These are phyloP conservation scores for Colletotrichum sp. DNA, from an alignment of 2,329 filamentous ascomycete species.

Conservation along the genomic window DNA sequence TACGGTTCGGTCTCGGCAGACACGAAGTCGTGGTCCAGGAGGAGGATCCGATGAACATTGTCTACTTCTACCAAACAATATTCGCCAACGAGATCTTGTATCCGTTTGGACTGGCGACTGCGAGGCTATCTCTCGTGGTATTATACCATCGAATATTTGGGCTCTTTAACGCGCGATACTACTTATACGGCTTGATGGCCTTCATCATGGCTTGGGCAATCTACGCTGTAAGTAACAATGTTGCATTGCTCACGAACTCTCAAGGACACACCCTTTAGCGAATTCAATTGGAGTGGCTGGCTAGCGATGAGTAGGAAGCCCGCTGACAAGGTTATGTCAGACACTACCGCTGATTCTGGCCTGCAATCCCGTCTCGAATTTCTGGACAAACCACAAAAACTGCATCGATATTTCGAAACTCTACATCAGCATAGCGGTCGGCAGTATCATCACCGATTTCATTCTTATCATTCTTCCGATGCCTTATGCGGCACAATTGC, in stretches of 20 bases:
- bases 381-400: conserved; percentile 14
- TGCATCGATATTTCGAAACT: conserved; percentile 11
- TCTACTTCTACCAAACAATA: conserved; percentile 10
- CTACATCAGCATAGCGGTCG: conserved; percentile 14
- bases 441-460: conserved; percentile 14
- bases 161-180: conserved; percentile 9
- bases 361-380: conserved; percentile 2
- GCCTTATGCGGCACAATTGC: not conserved
- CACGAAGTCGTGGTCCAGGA: conserved; percentile 2
- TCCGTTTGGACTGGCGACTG: not conserved
- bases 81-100: conserved; percentile 17
- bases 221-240: not conserved
- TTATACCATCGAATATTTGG: conserved; percentile 15
- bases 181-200: not conserved
- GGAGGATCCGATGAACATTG: conserved; percentile 6
- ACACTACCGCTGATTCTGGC: conserved; percentile 8
- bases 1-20: conserved; percentile 8
- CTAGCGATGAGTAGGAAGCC: not conserved
- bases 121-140: conserved; percentile 7
- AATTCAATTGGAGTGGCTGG: not conserved
- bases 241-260: not conserved
- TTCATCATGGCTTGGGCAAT: conserved; percentile 11
- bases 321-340: not conserved
- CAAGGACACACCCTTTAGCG: not conserved
- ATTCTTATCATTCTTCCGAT: not conserved